Conservation (phyloP, 2,329 filamentous ascomycete genomes). For the Sarocladium oryzae region DNA sequence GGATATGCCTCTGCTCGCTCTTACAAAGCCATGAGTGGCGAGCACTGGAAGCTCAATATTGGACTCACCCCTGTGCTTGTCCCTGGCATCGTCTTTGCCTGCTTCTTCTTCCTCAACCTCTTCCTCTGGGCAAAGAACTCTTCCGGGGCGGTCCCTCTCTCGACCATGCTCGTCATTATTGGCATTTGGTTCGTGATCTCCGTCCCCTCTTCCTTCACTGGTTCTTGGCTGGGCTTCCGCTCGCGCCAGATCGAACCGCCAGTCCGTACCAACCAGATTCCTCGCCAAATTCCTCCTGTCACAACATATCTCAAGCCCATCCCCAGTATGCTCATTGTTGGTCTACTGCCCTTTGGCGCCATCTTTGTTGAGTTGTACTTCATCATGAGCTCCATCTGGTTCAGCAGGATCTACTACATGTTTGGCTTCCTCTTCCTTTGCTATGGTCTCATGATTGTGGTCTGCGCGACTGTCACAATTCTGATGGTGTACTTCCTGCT, state of each 20-base stretch:
- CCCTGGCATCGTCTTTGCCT: slow-evolving; percentile 76
- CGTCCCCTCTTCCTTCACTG: slow-evolving; percentile 80
- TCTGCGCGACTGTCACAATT: slow-evolving; percentile 84
- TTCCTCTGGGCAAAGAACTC: slow-evolving; percentile 94
- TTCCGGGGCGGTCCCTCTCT: slow-evolving; percentile 90
- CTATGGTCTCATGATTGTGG: slow-evolving; percentile 96
- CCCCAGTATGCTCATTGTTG: slow-evolving; percentile 86
- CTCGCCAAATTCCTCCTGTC: slow-evolving; percentile 84
- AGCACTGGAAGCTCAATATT: slow-evolving; percentile 93
- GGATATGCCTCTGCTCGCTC: slow-evolving; percentile 82
- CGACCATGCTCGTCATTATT: slow-evolving; percentile 91
- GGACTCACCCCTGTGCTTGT: slow-evolving; percentile 78
- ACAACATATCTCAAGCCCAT: slow-evolving; percentile 78
- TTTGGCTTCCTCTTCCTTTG: slow-evolving; percentile 98
- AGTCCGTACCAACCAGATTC: slow-evolving; percentile 95
- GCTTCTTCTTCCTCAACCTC: slow-evolving; percentile 90
- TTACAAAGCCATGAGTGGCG: slow-evolving; percentile 93
- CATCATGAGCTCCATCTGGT: slow-evolving; percentile 99
- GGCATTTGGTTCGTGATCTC: slow-evolving; percentile 97
- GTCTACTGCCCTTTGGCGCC: slow-evolving; percentile 87
- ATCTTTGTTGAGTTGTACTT: slow-evolving; percentile 99
- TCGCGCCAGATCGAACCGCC: slow-evolving; percentile 65
- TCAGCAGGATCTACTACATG: slow-evolving; percentile 99
- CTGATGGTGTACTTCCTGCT: slow-evolving; percentile 94
- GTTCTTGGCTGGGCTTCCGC: slow-evolving; percentile 91